Conservation (phyloP, 177 flowering plant species). For the Viscum album region DNA sequence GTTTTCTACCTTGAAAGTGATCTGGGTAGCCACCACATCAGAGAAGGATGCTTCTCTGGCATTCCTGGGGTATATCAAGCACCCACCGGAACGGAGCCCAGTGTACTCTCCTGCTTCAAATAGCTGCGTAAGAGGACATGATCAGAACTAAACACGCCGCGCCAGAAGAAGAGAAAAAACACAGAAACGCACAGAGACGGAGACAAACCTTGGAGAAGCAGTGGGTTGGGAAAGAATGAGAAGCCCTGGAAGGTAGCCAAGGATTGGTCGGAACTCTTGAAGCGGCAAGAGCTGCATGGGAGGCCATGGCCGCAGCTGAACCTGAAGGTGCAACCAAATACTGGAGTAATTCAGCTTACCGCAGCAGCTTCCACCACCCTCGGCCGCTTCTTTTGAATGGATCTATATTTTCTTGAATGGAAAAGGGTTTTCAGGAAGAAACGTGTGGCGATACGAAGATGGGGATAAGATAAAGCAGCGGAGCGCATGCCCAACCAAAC, state of each 20-base stretch:
- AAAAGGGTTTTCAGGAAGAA: conserved; percentile 9
- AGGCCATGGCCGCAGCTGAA: conserved; percentile 50
- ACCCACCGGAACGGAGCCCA: conserved; percentile 51
- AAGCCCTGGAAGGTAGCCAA: conserved; percentile 36
- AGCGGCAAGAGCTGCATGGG: conserved; percentile 71
- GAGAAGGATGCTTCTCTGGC: conserved; percentile 50
- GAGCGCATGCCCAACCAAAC: no score
- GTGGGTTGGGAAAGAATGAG: conserved; percentile 39
- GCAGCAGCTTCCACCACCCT: conserved; percentile 10
- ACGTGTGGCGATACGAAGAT: conserved; percentile 26
- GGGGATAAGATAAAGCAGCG: conserved; percentile 20
- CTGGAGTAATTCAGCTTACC: no score
- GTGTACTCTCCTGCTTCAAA: conserved; percentile 58
- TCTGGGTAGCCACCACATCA: conserved; percentile 65
- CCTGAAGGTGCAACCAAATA: background rate
- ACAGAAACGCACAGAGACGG: background rate
- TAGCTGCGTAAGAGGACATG: no score
- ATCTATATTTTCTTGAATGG: conserved; percentile 5
- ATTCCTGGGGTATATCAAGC: conserved; percentile 37
- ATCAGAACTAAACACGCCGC: no score
- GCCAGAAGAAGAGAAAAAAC: background rate
- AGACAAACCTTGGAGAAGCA: conserved; percentile 46
- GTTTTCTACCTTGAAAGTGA: conserved; percentile 45
- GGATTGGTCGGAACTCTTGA: conserved; percentile 56
- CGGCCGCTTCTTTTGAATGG: background rate